Conservation (phyloP, 2,329 filamentous ascomycete genomes). For the Didymella glomerata region DNA sequence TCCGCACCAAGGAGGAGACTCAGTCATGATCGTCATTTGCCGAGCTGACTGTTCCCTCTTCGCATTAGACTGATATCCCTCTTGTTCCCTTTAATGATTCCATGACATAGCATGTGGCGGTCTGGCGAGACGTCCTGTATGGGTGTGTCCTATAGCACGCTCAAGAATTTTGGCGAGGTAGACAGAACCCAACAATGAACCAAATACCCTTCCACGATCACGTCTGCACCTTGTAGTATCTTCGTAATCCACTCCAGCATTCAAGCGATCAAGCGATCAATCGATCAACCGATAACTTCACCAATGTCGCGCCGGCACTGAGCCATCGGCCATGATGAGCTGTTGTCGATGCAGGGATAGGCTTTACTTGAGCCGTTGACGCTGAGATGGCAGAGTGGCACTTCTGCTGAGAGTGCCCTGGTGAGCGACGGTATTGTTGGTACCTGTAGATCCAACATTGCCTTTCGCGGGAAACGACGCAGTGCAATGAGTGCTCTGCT, state of each 20-base stretch:
- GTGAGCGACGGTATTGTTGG: no score
- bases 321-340: no score
- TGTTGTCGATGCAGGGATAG: no score
- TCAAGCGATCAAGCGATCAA: not conserved
- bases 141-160: not conserved
- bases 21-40: conserved; percentile 17
- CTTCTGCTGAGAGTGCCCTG: no score
- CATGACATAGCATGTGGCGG: conserved; percentile 16
- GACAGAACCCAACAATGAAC: not conserved
- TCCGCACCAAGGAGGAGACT: conserved; percentile 23
- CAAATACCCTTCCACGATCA: not conserved
- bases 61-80: conserved; percentile 20
- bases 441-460: no score
- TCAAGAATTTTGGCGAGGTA: not conserved
- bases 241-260: not conserved
- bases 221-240: not conserved
- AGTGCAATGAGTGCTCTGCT: no score
- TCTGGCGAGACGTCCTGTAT: conserved; percentile 4
- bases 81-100: conserved; percentile 13
- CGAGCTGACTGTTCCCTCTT: conserved; percentile 2
- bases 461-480: no score
- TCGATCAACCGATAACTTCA: not conserved
- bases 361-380: no score
- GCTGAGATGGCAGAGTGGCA: no score
- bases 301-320: not conserved